These are phyloP conservation scores for Arthrobotrys sinensis DNA, from an alignment of 2,329 filamentous ascomycete species.

Conservation along the genomic window DNA sequence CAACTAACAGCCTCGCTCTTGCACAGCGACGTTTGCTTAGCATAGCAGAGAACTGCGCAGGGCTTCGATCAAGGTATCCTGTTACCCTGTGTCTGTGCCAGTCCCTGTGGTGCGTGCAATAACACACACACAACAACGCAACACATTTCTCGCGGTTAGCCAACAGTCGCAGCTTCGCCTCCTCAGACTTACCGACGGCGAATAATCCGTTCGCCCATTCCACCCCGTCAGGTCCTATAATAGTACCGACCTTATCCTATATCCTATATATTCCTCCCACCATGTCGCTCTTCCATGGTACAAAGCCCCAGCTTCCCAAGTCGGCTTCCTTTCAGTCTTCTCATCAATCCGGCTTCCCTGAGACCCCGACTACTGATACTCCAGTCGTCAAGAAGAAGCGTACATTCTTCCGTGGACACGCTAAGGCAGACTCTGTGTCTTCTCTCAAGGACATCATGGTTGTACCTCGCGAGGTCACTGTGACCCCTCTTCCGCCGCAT, in stretches of 20 bases:
- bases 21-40: neutral
- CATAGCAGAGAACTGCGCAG: neutral
- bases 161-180: conserved; percentile 38
- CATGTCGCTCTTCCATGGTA: conserved; percentile 56
- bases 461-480: conserved; percentile 29
- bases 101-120: neutral
- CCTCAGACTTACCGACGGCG: conserved; percentile 17
- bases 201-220: neutral
- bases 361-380: conserved; percentile 2
- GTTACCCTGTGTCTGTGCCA: neutral
- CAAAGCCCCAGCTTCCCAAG: conserved; percentile 39
- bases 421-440: conserved; percentile 38
- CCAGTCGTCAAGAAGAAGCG: conserved; percentile 56
- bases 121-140: conserved; percentile 28
- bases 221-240: neutral
- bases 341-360: conserved; percentile 10
- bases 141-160: conserved; percentile 27
- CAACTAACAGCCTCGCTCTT: conserved; percentile 4
- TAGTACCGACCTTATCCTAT: neutral
- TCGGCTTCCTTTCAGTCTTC: conserved; percentile 19
- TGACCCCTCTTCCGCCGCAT: conserved; percentile 27
- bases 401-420: conserved; percentile 56
- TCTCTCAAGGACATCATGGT: conserved; percentile 54
- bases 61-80: conserved; percentile 4
- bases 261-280: neutral